Evolutionary conservation across 2,329 filamentous ascomycete genomes (phyloP), one percentile per base, ranked within the genome.

Genomic region (Aureobasidium sp.): DNA sequence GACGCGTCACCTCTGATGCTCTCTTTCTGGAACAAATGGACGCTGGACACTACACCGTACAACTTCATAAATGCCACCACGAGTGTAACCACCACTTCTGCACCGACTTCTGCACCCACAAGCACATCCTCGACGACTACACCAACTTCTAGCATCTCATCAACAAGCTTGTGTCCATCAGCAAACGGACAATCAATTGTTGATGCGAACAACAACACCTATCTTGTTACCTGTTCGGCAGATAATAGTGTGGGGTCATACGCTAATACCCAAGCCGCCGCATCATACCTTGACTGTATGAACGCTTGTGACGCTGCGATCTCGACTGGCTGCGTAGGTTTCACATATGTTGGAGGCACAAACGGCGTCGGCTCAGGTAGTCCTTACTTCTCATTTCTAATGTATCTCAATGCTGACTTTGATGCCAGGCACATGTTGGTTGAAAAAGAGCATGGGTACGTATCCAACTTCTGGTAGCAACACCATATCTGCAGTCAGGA

Each of bases 1-100:
- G 59, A 68, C 29, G 68, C 64, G 10, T 69, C 68, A 26, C 64
- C 63, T 36, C 26, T 69, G 26, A 63, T 69, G 32, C 64, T 68
- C 32, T 63, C 67, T 1, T 70, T 68, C 52, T 70, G 67, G 56
- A 63, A 63, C 15, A 63, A 62, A 20, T 66, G 66, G 46, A 71
- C 66, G 2, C 61, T 68, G 2, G 61, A 56, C 44, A 46, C 44
- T 12, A 47, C 60, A 7, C 48, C 60, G 65, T 69, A 51, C 36
- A 61, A 47, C 27, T 50, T 39, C 26, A 9, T 51, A 6, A 61
- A 51, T 7, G 48, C 47, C 24, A 44, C 36, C n/a, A 9, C 37
- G 9, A 55, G 8, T 39, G 15, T 8, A 7, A 17, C 60, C 10
- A 37, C 34, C 4, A 46, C 44, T 26, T 37, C 46, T 9, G 32